Evolutionary conservation across 2,329 filamentous ascomycete genomes (phyloP), one percentile per base, ranked within the genome.

Genomic region (Fusarium coicis): DNA sequence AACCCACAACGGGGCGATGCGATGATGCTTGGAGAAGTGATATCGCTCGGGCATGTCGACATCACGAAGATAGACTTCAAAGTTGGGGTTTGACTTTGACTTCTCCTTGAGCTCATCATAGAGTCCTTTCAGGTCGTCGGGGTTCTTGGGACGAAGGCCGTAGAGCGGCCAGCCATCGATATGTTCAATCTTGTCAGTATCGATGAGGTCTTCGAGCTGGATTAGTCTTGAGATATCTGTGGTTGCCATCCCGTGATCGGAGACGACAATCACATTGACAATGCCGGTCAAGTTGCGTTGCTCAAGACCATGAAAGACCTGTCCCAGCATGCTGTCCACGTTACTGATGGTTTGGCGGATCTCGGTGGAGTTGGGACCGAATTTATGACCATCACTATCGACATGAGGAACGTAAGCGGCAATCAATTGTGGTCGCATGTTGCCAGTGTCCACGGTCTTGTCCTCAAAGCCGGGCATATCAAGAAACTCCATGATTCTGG

Each of bases 181-280:
- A 79, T 96, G 94, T 66, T 93, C 92, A 49, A 98, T 91, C 75
- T 94, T 88, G 54, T 84, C 85, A 10, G 93, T 87, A 79, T 98
- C 94, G 52, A 98, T 87, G 8, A 98, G 83, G 78, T 98, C 94
- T 72, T 99, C 96, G 5, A 98, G 86, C 82, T 98, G 96, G 32
- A 98, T 88, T 50, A 98, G 85, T 16, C 96, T 89, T 23, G 91
- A 87, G 1, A 89, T 90, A 67, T 95, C 93, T 0, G 96, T 98
- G 0, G 95, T 97, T 3, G 96, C 96, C 96, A 99, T 99, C 56
- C 96, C 96, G 80, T 99, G 96, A 80, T 99, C 96, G 1, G 95
- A 98, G 5, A 99, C 96, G n/a, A 99, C 88, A 39, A 99, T 91
- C 12, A 99, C 88, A 74, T 99, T 99, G 79, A 98, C 94, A 68